Percentiles rank a stretch among this genome's conserved stretches.
Conservation (phyloP, 768 basidiomycete species). For the Russula sp. region DNA sequence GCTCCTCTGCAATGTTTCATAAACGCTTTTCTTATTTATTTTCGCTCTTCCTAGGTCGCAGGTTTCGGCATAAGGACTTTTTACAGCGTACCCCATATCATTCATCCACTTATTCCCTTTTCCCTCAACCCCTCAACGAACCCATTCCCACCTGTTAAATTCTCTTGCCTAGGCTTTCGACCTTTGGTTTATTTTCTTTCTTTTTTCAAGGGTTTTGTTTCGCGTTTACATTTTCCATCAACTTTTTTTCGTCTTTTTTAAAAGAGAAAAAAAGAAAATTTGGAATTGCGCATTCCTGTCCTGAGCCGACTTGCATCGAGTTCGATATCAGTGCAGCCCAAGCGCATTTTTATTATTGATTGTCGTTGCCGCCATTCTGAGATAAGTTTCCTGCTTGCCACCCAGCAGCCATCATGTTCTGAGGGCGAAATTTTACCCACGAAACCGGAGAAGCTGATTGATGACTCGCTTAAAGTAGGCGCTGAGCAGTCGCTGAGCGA, state of each 20-base stretch:
- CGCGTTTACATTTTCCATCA: not conserved
- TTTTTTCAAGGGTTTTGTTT: not conserved
- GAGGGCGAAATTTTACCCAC: no score
- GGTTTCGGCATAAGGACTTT: slow-evolving; percentile 24
- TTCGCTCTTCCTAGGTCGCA: slow-evolving; percentile 12
- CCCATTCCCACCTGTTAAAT: slow-evolving; percentile 2
- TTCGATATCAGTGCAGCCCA: no score
- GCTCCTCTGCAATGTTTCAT: slow-evolving; percentile 5
- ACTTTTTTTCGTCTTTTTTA: not conserved
- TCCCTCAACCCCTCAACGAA: not conserved
- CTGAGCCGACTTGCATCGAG: no score
- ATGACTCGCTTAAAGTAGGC: no score
- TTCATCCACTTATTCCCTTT: not conserved
- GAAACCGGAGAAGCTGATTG: no score
- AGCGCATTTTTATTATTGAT: no score
- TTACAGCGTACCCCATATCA: slow-evolving; percentile 3
- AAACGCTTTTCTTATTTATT: slow-evolving; percentile 17
- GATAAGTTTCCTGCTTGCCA: no score
- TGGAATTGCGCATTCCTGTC: no score
- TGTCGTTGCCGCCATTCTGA: no score
- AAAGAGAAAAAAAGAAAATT: no score
- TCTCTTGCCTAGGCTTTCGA: slow-evolving; percentile 5
- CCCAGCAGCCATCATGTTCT: no score
- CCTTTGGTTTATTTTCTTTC: slow-evolving; percentile 1
- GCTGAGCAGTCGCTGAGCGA: no score